Conservation (phyloP, 2,329 filamentous ascomycete genomes). For the Tolypocladium paradoxum region DNA sequence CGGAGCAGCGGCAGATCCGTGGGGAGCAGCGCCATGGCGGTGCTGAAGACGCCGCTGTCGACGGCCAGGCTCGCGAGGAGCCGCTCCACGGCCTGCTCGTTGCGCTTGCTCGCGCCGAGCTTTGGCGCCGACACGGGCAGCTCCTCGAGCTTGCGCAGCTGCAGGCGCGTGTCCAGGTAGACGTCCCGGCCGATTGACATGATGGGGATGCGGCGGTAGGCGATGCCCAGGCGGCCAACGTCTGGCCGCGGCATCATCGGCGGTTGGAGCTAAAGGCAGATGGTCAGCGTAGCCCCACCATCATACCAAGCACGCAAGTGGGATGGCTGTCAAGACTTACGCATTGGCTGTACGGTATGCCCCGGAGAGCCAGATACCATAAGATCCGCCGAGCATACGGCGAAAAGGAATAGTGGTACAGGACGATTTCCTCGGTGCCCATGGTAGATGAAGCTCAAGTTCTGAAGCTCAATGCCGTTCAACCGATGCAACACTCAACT, state of each 20-base stretch:
- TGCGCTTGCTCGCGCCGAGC: constrained; percentile 23
- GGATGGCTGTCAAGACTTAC: constrained; percentile 29
- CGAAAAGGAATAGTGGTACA: constrained; percentile 58
- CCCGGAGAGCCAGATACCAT: constrained; percentile 58
- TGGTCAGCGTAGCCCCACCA: neutral
- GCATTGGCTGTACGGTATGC: constrained; percentile 57
- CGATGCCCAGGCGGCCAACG: constrained; percentile 46
- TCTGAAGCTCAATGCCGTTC: neutral
- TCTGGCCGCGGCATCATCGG: constrained; percentile 55
- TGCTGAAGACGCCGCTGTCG: constrained; percentile 46
- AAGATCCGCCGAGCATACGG: constrained; percentile 52
- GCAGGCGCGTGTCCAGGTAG: constrained; percentile 60
- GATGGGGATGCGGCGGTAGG: constrained; percentile 60
- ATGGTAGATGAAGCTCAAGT: constrained; percentile 5
- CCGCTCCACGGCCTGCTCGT: constrained; percentile 36
- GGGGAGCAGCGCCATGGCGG: constrained; percentile 46
- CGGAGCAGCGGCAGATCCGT: constrained; percentile 39
- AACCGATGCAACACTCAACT: neutral
- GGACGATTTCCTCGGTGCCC: constrained; percentile 29
- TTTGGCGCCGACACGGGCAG: constrained; percentile 34
- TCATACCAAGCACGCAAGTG: neutral
- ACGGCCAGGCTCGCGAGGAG: constrained; percentile 46
- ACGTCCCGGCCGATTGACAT: constrained; percentile 55
- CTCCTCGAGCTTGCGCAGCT: constrained; percentile 52
- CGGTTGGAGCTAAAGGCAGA: constrained; percentile 46